Evolutionary conservation across 176 grass and related monocot species (phyloP).

Genomic region (Triticum timopheevii): DNA sequence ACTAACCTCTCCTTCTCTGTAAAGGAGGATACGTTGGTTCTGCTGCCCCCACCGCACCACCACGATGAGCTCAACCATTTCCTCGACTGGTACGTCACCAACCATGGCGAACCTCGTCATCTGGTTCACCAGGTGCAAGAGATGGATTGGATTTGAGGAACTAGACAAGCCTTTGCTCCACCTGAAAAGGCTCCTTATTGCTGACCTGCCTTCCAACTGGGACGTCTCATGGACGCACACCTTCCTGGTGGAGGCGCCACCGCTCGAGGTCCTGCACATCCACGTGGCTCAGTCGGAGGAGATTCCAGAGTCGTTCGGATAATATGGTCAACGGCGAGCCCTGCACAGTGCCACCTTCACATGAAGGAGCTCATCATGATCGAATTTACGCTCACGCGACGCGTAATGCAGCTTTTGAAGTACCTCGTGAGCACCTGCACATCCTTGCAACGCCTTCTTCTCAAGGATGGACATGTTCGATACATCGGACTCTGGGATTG

Average conservation of each 20-base stretch:
- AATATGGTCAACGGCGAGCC: not conserved
- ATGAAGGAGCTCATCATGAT: no score
- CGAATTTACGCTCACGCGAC: no score
- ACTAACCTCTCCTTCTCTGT: not conserved
- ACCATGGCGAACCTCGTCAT: not conserved
- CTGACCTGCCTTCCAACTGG: not conserved
- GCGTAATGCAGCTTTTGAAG: no score
- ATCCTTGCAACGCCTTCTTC: no score
- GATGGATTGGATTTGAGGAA: not conserved
- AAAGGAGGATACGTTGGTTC: not conserved
- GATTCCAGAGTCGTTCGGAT: not conserved
- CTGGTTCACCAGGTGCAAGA: not conserved
- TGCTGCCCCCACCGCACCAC: no score
- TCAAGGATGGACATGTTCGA: no score
- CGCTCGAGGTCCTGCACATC: not conserved
- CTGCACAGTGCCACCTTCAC: no score
- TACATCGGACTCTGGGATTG: no score
- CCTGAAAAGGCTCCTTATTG: not conserved
- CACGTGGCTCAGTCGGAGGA: not conserved
- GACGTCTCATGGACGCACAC: conserved; percentile 6
- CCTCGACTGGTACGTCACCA: not conserved
- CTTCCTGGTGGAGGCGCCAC: not conserved
- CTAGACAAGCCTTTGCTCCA: not conserved
- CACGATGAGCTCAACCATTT: not conserved
- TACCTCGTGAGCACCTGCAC: no score